A percentile compares a stretch with the other conserved stretches of the same genome.
phyloP scores from a whole-genome alignment of 2,329 filamentous ascomycete genomes.

The Pseudogymnoascus sp. region DNA sequence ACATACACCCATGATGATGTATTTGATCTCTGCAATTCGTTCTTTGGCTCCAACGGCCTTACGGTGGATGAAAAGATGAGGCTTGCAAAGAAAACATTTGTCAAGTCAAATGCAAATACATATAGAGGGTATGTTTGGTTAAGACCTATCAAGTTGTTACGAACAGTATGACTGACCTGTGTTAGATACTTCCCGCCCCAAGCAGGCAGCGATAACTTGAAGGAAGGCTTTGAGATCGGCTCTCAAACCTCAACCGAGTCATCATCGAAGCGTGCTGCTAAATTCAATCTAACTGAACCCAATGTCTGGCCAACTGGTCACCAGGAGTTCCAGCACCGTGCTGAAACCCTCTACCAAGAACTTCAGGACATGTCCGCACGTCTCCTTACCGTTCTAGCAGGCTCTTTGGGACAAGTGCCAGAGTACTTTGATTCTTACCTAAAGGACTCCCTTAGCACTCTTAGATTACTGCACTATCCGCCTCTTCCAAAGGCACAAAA shows the following conservation, averaged over 20 bases:
- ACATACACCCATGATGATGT: constrained; percentile 35
- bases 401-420: constrained; percentile 31
- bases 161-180: neutral
- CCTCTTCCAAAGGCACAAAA: constrained; percentile 17
- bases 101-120: constrained; percentile 32
- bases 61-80: constrained; percentile 31
- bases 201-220: constrained; percentile 32
- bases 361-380: constrained; percentile 31
- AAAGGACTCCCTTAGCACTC: constrained; percentile 33
- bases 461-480: constrained; percentile 38
- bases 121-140: constrained; percentile 30
- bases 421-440: constrained; percentile 34
- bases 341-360: constrained; percentile 32
- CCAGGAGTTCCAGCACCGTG: constrained; percentile 19
- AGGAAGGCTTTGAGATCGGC: constrained; percentile 39
- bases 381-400: constrained; percentile 32
- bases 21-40: constrained; percentile 32
- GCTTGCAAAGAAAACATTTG: constrained; percentile 35
- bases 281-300: constrained; percentile 32
- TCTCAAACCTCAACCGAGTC: constrained; percentile 18
- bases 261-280: constrained; percentile 15
- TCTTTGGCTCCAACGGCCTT: constrained; percentile 28
- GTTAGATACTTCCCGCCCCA: constrained; percentile 37
- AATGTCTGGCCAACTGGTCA: constrained; percentile 32
- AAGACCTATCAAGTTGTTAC: neutral